Base-by-base conservation (phyloP, 2,329 filamentous ascomycete genomes). In the Aspergillus viridinutans region DNA sequence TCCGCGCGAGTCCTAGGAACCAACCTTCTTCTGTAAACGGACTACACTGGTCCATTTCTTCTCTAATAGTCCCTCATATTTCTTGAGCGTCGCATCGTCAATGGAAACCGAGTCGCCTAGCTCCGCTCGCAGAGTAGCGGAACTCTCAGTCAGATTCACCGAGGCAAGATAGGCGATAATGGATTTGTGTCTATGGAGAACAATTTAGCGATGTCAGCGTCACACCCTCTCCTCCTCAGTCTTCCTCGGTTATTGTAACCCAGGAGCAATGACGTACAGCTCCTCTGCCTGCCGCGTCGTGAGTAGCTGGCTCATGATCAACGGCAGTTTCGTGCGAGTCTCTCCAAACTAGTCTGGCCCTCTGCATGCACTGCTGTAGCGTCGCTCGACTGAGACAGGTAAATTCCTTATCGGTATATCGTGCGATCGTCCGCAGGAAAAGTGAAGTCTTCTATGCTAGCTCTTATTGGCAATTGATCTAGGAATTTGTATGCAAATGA, bases 1-100 rank as follows among this genome's bases (percentile, higher is more conserved):
- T 23, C 26, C 23, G 21, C 43, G 43, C 43, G 52, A 32, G 40
- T 25, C 25, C 48, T 50, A 25, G 20, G 21, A 38, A 49, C 73
- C 53, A 74, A 88, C 90, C 88, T 95, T 96, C 77, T 96, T 96
- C 76, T 97, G 92, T 72, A 97, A 76, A 58, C 92, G 83, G 66
- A 96, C 91, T 25, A 96, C 88, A 67, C 90, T 94, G n/a, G 92
- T 97, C 93, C 93, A 97, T 80, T 97, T 97, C 83, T 95, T 96
- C 81, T 97, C 92, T 62, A 97, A 77, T 26, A 97, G 76, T 3
- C 89, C 89, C 75, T 96, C 91, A 77, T 97, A 97, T 75, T 95
- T 96, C 80, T 96, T 96, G 53, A 87, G 83, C 10, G 90, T 95
- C 17, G 84, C 82, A 61, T 88, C 80, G 71, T 96, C 90, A 68